Percentiles rank a stretch among this genome's conserved stretches.
These are phyloP conservation scores for Aspergillus caelatus DNA, from an alignment of 2,329 filamentous ascomycete species.

Conservation along the genomic window DNA sequence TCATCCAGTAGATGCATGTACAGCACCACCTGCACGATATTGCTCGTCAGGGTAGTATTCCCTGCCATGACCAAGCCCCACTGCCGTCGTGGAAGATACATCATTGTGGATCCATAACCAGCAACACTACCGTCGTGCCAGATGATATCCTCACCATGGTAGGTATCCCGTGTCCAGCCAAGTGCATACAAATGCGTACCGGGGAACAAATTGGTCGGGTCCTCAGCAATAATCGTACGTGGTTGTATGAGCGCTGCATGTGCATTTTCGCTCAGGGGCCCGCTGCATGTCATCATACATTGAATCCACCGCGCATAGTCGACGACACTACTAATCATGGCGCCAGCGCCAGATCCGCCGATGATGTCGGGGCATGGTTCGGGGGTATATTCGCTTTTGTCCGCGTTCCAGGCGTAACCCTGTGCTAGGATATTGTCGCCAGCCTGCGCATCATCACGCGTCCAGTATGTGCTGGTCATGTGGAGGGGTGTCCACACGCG, in stretches of 20 bases:
- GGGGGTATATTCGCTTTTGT: slow-evolving; percentile 30
- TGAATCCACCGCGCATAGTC: slow-evolving; percentile 36
- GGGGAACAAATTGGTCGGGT: background rate
- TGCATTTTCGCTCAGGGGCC: slow-evolving; percentile 26
- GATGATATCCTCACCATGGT: background rate
- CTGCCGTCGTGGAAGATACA: background rate
- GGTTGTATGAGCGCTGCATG: slow-evolving; percentile 27
- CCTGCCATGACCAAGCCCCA: slow-evolving; percentile 1
- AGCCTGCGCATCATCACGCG: slow-evolving; percentile 39
- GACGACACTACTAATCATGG: slow-evolving; percentile 38
- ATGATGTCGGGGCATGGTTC: slow-evolving; percentile 15
- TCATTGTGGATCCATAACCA: background rate
- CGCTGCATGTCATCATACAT: slow-evolving; percentile 31
- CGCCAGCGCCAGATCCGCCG: slow-evolving; percentile 45
- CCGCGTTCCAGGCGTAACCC: slow-evolving; percentile 47
- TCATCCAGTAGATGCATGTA: background rate
- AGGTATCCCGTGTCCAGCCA: background rate
- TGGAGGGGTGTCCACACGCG: slow-evolving; percentile 51
- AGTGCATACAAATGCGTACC: background rate
- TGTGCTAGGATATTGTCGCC: slow-evolving; percentile 40
- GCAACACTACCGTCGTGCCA: background rate
- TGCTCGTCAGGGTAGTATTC: background rate
- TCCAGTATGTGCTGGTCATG: slow-evolving; percentile 38
- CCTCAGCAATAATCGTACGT: slow-evolving; percentile 22
- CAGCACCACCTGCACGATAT: background rate